Base-by-base conservation (phyloP, 345 rosid species). In the Eucalyptus polyanthemos region DNA sequence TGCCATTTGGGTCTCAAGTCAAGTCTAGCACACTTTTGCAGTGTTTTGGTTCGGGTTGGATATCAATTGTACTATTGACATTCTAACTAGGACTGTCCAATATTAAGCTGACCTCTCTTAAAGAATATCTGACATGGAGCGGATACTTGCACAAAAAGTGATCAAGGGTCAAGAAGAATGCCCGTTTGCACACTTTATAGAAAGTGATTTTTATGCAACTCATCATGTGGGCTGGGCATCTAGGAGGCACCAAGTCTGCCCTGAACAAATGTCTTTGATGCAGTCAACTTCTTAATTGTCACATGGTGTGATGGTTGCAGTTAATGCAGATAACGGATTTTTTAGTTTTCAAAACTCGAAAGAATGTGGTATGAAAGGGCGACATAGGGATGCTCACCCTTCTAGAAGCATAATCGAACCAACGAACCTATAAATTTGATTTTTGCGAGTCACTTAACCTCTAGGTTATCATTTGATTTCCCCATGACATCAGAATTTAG, bases 61-160 rank as follows among this genome's bases (percentile, higher is more conserved):
- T 22, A 56, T 56, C 62, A 56, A 22, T 4, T 8, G 29, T 4
- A 56, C 6, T 4, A 1, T 22, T 56, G 13, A 56, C 12, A 24
- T 6, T 1, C 12, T 56, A 56, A 1, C 27, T 56, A 22, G 27
- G 27, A 56, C 29, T 22, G 1, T 56, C 13, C 62, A 2, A 56
- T 56, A 0, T 56, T 56, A 56, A 56, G 62, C 27, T 4, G 0
- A 56, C 27, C 62, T 24, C 27, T 22, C 12, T 24, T 56, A 21
- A 56, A 9, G 5, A 2, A 56, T 22, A 0, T 56, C 1, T 9
- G 0, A 9, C 62, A 1, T 56, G 62, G 62, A 6, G 6, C 0
- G 13, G 0, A 56, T 56, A 21, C 12, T 56, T 24, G 27, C 62
- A 56, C 62, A 56, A 9, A 22, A 56, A 56, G 27, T 56, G 11